These are phyloP conservation scores for Metschnikowia chrysomelidarum DNA, from an alignment of 805 yeast species.

Conservation along the genomic window DNA sequence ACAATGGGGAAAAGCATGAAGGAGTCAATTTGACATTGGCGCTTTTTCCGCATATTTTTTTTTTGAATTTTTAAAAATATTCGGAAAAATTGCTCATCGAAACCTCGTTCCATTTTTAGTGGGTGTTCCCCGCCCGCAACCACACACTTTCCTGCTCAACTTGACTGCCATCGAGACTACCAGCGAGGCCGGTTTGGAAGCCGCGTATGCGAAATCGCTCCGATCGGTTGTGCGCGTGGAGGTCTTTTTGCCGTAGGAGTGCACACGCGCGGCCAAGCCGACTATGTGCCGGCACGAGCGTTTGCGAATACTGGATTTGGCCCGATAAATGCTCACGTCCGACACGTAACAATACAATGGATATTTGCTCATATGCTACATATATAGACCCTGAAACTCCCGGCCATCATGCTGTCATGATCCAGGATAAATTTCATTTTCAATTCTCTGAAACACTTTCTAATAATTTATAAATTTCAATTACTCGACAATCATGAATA, in stretches of 20 bases:
- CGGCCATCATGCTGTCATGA: not conserved
- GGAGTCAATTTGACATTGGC: no score
- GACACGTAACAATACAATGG: slow-evolving; percentile 1
- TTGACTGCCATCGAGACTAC: no score
- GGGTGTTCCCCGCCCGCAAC: no score
- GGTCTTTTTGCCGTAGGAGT: not conserved
- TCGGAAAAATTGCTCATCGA: not conserved
- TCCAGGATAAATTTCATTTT: not conserved
- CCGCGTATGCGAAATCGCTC: no score
- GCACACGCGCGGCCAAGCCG: not conserved
- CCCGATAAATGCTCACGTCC: slow-evolving; percentile 11
- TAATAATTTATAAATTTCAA: not conserved
- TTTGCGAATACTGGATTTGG: slow-evolving; percentile 7
- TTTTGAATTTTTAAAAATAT: not conserved
- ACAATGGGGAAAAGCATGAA: no score
- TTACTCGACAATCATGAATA: slow-evolving; percentile 2
- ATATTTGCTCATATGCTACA: slow-evolving; percentile 8
- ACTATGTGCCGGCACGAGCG: slow-evolving; percentile 7
- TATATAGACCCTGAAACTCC: slow-evolving; percentile 1
- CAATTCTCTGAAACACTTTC: not conserved
- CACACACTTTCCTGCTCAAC: no score
- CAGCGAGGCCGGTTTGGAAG: no score
- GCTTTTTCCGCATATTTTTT: not conserved
- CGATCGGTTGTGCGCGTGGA: no score
- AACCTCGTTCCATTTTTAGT: slow-evolving; percentile 1